Evolutionary conservation across 2,329 filamentous ascomycete genomes (phyloP).

Genomic region (Claviceps sp.): DNA sequence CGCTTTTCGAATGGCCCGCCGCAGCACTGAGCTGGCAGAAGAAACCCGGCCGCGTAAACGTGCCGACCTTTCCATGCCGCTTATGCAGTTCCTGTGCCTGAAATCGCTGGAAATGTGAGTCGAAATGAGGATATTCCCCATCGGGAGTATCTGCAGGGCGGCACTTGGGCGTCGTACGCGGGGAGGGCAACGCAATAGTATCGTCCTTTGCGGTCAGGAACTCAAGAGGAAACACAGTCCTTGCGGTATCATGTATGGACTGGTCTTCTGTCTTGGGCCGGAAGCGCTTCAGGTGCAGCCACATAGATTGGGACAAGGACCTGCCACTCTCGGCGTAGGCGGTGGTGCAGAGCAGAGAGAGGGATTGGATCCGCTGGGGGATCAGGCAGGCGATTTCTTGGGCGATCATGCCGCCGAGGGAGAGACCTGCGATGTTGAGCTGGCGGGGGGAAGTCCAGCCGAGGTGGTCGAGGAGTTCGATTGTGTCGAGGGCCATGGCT

Average conservation of each 20-base stretch:
- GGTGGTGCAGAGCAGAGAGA: slow-evolving; percentile 50
- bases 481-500: slow-evolving; percentile 67
- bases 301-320: slow-evolving; percentile 51
- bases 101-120: slow-evolving; percentile 69
- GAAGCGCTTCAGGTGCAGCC: slow-evolving; percentile 40
- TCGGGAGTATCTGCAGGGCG: slow-evolving; percentile 15
- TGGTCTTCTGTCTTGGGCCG: slow-evolving; percentile 59
- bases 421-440: slow-evolving; percentile 62
- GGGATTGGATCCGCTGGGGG: slow-evolving; percentile 38
- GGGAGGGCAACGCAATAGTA: slow-evolving; percentile 43
- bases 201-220: slow-evolving; percentile 43
- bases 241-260: slow-evolving; percentile 50
- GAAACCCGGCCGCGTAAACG: slow-evolving; percentile 55
- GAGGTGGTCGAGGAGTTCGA: slow-evolving; percentile 57
- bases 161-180: slow-evolving; percentile 26
- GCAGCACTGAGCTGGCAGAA: slow-evolving; percentile 66
- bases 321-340: slow-evolving; percentile 47
- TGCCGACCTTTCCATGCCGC: slow-evolving; percentile 37
- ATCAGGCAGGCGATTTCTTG: slow-evolving; percentile 58
- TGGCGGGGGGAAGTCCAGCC: slow-evolving; percentile 45
- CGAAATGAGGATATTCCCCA: slow-evolving; percentile 41
- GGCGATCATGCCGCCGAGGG: slow-evolving; percentile 84
- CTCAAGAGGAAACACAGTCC: slow-evolving; percentile 48
- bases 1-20: slow-evolving; percentile 65
- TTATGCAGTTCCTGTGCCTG: slow-evolving; percentile 69